Evolutionary conservation across 495 filamentous ascomycete species (phyloP).

Genomic region (Aspergillus panamensis): DNA sequence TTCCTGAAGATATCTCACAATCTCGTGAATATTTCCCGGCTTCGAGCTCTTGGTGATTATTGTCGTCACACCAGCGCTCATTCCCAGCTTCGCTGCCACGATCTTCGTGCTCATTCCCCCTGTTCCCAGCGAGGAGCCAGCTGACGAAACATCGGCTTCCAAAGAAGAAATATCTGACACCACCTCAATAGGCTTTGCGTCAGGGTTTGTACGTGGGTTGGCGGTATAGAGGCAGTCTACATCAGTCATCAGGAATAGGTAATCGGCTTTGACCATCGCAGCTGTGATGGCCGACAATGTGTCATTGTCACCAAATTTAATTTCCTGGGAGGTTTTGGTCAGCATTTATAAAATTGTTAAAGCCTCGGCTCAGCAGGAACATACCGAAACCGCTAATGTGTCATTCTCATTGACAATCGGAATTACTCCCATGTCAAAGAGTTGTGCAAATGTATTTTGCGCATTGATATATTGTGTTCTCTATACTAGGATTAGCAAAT

Average conservation of each 20-base stretch:
- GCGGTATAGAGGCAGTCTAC: constrained; percentile 97
- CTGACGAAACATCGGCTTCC: constrained; percentile 86
- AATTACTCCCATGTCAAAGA: constrained; percentile 93
- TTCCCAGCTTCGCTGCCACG: constrained; percentile 87
- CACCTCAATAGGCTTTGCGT: constrained; percentile 86
- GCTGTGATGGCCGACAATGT: constrained; percentile 95
- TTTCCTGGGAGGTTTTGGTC: constrained; percentile 55
- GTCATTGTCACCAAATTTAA: constrained; percentile 99
- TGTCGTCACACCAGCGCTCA: constrained; percentile 91
- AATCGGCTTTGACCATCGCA: constrained; percentile 94
- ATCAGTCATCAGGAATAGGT: constrained; percentile 97
- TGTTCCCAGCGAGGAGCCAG: constrained; percentile 87
- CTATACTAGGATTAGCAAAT: constrained; percentile 38
- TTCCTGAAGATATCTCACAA: constrained; percentile 76
- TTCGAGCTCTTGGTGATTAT: constrained; percentile 89
- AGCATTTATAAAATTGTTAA: neutral
- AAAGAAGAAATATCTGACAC: constrained; percentile 83
- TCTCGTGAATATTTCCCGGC: constrained; percentile 86
- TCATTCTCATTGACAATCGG: constrained; percentile 99
- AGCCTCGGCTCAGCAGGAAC: constrained; percentile 8
- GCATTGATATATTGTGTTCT: constrained; percentile 94
- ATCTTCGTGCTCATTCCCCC: constrained; percentile 99
- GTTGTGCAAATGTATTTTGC: constrained; percentile 85
- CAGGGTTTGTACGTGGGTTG: constrained; percentile 79
- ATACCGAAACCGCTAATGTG: constrained; percentile 82